A percentile compares a stretch with the other conserved stretches of the same genome.
phyloP scores from a whole-genome alignment of 768 basidiomycete species.

The Mycena maculata region DNA sequence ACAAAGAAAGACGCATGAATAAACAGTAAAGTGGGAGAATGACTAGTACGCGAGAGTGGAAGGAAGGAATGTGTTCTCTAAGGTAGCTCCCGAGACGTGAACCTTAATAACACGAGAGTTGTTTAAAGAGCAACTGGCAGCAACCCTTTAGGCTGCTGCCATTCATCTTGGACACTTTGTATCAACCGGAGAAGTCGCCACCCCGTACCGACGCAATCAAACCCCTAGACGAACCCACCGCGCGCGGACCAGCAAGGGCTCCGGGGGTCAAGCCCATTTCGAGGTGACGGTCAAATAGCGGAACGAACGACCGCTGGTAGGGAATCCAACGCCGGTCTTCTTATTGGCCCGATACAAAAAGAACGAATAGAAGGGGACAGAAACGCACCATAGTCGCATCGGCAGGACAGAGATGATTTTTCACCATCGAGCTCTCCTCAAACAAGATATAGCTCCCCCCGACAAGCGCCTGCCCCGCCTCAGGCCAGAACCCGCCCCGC shows the following conservation, averaged over 20 bases:
- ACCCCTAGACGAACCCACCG: constrained; percentile 31
- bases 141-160: constrained; percentile 23
- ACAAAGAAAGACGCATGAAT: constrained; percentile 34
- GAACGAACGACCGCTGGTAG: constrained; percentile 70
- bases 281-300: constrained; percentile 25
- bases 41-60: constrained; percentile 29
- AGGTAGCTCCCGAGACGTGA: constrained; percentile 88
- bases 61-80: constrained; percentile 72
- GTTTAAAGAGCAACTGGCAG: constrained; percentile 70
- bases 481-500: constrained; percentile 83
- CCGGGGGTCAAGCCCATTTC: constrained; percentile 42
- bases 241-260: constrained; percentile 71
- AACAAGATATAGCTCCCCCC: constrained; percentile 92
- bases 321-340: constrained; percentile 87
- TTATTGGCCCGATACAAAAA: constrained; percentile 73
- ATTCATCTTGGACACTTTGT: constrained; percentile 90
- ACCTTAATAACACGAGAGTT: constrained; percentile 85
- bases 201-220: constrained; percentile 42
- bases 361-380: constrained; percentile 24
- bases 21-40: constrained; percentile 22
- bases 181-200: constrained; percentile 81
- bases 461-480: constrained; percentile 77
- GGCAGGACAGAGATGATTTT: constrained; percentile 61
- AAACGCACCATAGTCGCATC: constrained; percentile 68
- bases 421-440: constrained; percentile 66